A percentile compares a stretch with the other conserved stretches of the same genome.
These are phyloP conservation scores for Cokeromyces recurvatus DNA, from an alignment of 371 early-diverging fungal genomes.

Conservation along the genomic window DNA sequence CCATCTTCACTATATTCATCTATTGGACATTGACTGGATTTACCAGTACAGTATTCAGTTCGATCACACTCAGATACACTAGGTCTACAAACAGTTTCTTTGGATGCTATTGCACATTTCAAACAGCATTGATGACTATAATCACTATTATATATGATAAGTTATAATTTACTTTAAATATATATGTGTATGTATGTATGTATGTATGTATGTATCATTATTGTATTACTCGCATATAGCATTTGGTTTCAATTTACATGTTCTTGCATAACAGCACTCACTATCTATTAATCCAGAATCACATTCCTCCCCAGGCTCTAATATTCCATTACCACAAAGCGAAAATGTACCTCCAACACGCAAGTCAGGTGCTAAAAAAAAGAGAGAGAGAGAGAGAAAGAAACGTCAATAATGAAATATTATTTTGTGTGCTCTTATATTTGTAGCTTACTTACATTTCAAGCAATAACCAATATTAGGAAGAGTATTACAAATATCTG, in stretches of 20 bases:
- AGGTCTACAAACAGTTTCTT: constrained; percentile 71
- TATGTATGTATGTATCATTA: background rate
- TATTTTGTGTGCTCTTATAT: background rate
- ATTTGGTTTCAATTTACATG: constrained; percentile 75
- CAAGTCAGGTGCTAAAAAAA: constrained; percentile 25
- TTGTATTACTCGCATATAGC: constrained; percentile 67
- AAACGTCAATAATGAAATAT: too few species aligned
- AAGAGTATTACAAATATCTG: constrained; percentile 64
- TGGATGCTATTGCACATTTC: constrained; percentile 64
- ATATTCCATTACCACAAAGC: constrained; percentile 94
- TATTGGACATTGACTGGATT: constrained; percentile 66
- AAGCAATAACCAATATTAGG: constrained; percentile 57
- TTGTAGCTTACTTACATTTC: constrained; percentile 28
- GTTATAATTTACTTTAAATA: too few species aligned
- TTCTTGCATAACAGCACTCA: constrained; percentile 76
- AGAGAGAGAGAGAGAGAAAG: too few species aligned
- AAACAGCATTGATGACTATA: constrained; percentile 82
- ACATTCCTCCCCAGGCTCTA: constrained; percentile 89
- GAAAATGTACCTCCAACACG: constrained; percentile 33
- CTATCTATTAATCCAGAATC: constrained; percentile 82
- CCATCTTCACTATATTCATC: constrained; percentile 71
- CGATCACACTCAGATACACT: constrained; percentile 82
- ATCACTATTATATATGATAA: too few species aligned
- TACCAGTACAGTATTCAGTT: constrained; percentile 79
- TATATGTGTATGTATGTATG: background rate